A percentile compares a stretch with the other conserved stretches of the same genome.
Evolutionary conservation across 192 early-diverging fungal species (phyloP).

Genomic region (Phlyctochytrium arcticum): DNA sequence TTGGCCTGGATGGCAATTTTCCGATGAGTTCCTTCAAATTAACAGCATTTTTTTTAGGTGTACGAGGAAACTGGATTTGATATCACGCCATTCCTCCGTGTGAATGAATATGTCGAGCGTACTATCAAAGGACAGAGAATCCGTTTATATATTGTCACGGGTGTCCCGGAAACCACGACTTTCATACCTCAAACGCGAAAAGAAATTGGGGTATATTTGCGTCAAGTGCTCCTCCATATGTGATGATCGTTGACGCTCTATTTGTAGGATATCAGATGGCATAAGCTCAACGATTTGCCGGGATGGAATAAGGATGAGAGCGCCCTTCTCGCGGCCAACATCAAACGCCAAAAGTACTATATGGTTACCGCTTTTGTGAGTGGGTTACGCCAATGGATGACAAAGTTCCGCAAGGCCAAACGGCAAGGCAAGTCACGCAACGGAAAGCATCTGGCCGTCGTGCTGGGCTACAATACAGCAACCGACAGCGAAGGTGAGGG

Average conservation of each 20-base stretch:
- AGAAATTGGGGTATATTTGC: conserved; percentile 80
- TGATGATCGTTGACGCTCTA: not conserved
- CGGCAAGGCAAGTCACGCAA: conserved; percentile 27
- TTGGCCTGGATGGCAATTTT: conserved; percentile 31
- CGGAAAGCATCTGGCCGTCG: conserved; percentile 7
- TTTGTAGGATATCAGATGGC: conserved; percentile 46
- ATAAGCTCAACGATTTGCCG: conserved; percentile 35
- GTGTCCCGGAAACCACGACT: conserved; percentile 73
- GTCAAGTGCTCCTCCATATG: not conserved
- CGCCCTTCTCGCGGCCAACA: not conserved
- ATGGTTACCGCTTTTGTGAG: conserved; percentile 47
- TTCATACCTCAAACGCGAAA: conserved; percentile 86
- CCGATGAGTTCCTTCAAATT: too few relatives aligned
- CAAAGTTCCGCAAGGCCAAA: conserved; percentile 26
- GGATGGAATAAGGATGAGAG: conserved; percentile 33
- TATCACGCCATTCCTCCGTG: conserved; percentile 54
- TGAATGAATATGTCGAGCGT: conserved; percentile 81
- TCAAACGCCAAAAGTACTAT: conserved; percentile 38
- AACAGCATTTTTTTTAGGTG: too few relatives aligned
- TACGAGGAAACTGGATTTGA: conserved; percentile 96
- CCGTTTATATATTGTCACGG: conserved; percentile 84
- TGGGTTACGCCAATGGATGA: conserved; percentile 40
- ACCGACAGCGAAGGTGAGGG: conserved; percentile 26
- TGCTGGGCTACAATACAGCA: conserved; percentile 25
- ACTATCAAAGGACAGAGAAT: conserved; percentile 88